Evolutionary conservation across 2,329 filamentous ascomycete genomes (phyloP), one percentile per base, ranked within the genome.

Genomic region (Rhexocercosporidium sp.): DNA sequence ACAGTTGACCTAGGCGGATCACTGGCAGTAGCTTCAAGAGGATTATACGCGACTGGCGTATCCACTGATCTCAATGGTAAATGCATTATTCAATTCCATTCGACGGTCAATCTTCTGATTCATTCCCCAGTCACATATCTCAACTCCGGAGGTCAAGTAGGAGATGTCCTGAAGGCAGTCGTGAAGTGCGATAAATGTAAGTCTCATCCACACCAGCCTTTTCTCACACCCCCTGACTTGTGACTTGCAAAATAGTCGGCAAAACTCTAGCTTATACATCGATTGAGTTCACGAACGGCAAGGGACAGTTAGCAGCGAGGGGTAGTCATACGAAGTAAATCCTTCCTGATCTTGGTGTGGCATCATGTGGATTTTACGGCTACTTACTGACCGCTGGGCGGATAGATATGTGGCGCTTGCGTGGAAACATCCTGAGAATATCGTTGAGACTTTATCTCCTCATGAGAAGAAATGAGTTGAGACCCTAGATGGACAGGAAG

Each of bases 241-340:
- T 64, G 18, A 70, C 39, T 22, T 6, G 9, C 3, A 16, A n/a
- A 18, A 6, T 62, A 89, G 87, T 90, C 71, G 88, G 88, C n/a
- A 88, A 85, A 70, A 90, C 85, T 0, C 77, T 90, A 5, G 88
- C 88, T 6, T 90, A 83, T 71, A 90, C 88, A 0, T 84, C 83
- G 0, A 81, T 90, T 18, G 82, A 83, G 0, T 90, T 90, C 69
- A 83, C 78, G 62, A 89, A 90, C 69, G 78, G 78, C 60, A 84
- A 87, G 67, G 87, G 87, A 6, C 83, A 90, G 51, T 75, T 90
- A 3, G 84, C 86, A 12, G 88, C 88, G 0, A 79, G 88, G 56
- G 88, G 88, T 51, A 90, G 87, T 70, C 88, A 90, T 74, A 90
- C 88, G 16, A 90, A 90, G 88, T 89, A 73, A 75, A 75, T 71